Evolutionary conservation across 2,329 filamentous ascomycete species (phyloP).

Genomic region (Pseudofabraea citricarpa): DNA sequence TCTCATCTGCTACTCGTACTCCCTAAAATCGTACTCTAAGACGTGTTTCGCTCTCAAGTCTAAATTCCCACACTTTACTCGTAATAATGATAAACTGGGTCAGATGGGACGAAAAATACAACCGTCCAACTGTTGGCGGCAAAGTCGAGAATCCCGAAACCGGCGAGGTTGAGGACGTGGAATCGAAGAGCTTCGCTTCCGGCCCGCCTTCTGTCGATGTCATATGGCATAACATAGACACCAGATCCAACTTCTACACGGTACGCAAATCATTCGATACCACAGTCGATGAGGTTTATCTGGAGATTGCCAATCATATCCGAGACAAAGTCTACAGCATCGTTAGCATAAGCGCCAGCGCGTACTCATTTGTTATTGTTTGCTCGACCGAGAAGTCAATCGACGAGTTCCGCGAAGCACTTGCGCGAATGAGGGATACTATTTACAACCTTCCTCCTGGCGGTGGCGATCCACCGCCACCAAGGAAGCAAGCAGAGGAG

Average conservation of each 20-base stretch:
- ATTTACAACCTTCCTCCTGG: too few relatives aligned
- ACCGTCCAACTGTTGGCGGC: neutral
- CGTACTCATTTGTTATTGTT: neutral
- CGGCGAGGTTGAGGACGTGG: neutral
- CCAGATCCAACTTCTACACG: neutral
- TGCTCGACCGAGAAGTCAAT: neutral
- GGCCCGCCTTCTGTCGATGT: neutral
- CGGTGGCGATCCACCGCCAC: too few relatives aligned
- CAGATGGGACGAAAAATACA: too few relatives aligned
- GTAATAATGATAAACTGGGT: too few relatives aligned
- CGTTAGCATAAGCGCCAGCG: neutral
- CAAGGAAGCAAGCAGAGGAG: too few relatives aligned
- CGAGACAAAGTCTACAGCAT: neutral
- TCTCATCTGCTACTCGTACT: too few relatives aligned
- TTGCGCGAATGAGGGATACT: too few relatives aligned
- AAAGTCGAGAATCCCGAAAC: neutral
- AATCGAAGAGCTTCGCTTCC: neutral
- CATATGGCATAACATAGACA: neutral
- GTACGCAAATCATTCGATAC: neutral
- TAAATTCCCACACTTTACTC: too few relatives aligned
- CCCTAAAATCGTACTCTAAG: too few relatives aligned
- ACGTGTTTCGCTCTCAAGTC: too few relatives aligned
- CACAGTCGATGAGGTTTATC: neutral
- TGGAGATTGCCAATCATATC: neutral
- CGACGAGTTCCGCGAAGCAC: too few relatives aligned